Evolutionary conservation across 805 yeast genomes (phyloP), one percentile per base, ranked within the genome.

Genomic region (Kregervanrija fluxuum): DNA sequence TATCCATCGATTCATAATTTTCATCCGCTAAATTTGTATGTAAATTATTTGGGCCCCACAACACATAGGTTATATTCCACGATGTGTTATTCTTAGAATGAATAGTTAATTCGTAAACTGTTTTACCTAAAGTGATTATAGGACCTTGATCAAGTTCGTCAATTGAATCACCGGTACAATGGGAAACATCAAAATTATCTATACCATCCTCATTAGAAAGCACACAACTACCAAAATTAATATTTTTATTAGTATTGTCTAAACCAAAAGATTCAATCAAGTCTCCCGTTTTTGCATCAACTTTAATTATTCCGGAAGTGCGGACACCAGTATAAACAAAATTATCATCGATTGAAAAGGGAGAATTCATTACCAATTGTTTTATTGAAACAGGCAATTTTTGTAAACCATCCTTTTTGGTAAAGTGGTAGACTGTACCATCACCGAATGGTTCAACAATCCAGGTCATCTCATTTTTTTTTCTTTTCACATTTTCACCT

Each of bases 11-110:
- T 16, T 71, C 68, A 40, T 66, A 66, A 48, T 77, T 74, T 51
- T 79, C 79, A 33, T 56, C 54, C 2, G 68, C 69, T 36, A 78
- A 61, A 46, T 68, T 73, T 11, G 60, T 67, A 61, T 91, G 95
- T 42, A 89, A 68, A 51, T 86, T 80, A 61, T 91, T 91, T 38
- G 95, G 95, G 9, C 93, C 95, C 96, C 97, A 93, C 33, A 82
- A 74, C 1, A 95, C 73, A 57, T 84, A 89, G 0, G 90, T 80
- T 13, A 93, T 85, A 55, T 88, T 85, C 93, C 96, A 90, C 2
- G 81, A 75, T 0, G 82, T 66, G 48, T 79, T 78, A 48, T 77
- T 74, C 53, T 74, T 78, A 2, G 93, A 81, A 58, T 88, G 83
- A n/a, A 93, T 91, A 0, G 79, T 69, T 36, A 85, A 67, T 51